A percentile compares a stretch with the other conserved stretches of the same genome.
Conservation (phyloP, 106 monocot species). For the Acanthochlamys bracteata region DNA sequence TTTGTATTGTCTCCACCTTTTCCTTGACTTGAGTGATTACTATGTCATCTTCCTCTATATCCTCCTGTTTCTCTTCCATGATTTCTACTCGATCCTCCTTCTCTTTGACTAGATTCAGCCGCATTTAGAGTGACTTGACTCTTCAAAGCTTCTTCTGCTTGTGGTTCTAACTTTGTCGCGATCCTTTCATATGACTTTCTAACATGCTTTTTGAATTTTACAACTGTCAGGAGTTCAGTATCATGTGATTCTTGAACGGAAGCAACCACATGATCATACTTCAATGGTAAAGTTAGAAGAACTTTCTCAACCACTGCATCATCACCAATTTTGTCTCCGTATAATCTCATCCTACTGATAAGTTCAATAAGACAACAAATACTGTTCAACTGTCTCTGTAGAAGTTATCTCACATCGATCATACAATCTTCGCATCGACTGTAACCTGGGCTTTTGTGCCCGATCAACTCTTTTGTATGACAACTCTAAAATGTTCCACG, state of each 20-base stretch:
- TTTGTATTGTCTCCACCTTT: not conserved
- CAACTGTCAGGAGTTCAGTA: not conserved
- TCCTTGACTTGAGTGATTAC: not conserved
- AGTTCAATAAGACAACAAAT: not conserved
- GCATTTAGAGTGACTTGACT: not conserved
- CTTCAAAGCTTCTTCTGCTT: not conserved
- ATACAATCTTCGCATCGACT: not conserved
- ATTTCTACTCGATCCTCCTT: not conserved
- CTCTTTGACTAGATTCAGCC: not conserved
- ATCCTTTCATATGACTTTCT: too few species aligned
- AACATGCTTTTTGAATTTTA: not conserved
- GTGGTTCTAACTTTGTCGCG: not conserved
- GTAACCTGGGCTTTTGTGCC: not conserved
- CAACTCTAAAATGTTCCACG: not conserved
- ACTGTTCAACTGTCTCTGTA: not conserved
- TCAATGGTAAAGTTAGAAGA: not conserved
- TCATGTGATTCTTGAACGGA: slow-evolving; percentile 5
- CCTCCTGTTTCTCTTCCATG: not conserved
- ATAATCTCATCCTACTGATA: not conserved
- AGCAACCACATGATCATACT: not conserved
- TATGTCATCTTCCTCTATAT: not conserved
- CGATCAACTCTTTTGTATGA: not conserved
- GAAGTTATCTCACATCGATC: not conserved
- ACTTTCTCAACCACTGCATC: not conserved
- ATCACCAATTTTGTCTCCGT: not conserved